Conservation (phyloP, 2,329 filamentous ascomycete species). For the Colletotrichum brevisporum region DNA sequence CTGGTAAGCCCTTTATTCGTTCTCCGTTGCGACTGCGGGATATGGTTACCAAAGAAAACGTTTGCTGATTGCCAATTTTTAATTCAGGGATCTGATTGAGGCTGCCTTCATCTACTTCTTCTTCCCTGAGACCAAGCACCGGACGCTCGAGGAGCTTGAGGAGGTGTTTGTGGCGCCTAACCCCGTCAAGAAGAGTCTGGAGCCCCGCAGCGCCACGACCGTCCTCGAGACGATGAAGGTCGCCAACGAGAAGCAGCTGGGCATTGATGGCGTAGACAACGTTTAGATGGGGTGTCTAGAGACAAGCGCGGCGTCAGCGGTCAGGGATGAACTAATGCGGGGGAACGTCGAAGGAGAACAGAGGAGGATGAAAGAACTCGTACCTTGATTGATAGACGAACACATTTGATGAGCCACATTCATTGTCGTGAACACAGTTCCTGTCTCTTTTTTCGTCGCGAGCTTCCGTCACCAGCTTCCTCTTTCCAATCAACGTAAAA, state of each 20-base stretch:
- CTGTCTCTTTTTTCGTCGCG: too few species aligned
- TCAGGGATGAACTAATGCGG: too few species aligned
- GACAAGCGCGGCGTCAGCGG: too few species aligned
- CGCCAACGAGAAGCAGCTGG: constrained; percentile 28
- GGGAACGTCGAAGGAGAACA: too few species aligned
- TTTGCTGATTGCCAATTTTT: background rate
- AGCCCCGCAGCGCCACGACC: constrained; percentile 58
- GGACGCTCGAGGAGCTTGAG: constrained; percentile 67
- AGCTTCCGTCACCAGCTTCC: too few species aligned
- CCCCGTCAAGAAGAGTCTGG: constrained; percentile 59
- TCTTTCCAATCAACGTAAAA: too few species aligned
- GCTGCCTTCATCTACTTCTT: constrained; percentile 63
- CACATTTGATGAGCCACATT: too few species aligned
- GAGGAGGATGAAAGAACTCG: too few species aligned
- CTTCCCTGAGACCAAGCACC: constrained; percentile 63
- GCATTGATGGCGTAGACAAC: background rate
- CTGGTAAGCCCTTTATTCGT: constrained; percentile 47
- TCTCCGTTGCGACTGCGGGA: background rate
- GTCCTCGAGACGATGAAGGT: constrained; percentile 50
- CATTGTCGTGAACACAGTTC: too few species aligned
- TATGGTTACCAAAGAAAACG: too few species aligned
- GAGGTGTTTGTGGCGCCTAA: constrained; percentile 64
- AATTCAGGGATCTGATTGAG: constrained; percentile 53
- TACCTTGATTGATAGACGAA: too few species aligned
- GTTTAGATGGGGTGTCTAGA: too few species aligned